Conservation (phyloP, 2,329 filamentous ascomycete genomes). For the Hypoxylon sp. region DNA sequence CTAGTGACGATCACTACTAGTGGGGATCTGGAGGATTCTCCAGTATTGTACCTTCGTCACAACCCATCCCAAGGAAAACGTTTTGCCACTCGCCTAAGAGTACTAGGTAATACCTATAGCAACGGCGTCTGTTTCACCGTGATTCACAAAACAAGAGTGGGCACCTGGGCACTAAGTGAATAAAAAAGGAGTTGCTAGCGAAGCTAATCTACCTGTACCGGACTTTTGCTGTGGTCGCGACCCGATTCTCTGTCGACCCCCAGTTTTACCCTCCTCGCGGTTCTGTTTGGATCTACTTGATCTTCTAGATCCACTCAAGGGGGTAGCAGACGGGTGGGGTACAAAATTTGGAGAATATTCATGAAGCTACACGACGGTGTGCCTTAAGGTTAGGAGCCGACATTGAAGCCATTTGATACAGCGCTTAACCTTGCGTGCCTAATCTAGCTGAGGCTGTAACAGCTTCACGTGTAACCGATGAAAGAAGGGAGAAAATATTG, state of each 20-base stretch:
- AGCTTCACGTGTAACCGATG: constrained; percentile 31
- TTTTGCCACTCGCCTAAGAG: constrained; percentile 38
- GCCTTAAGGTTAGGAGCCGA: constrained; percentile 23
- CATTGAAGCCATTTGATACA: constrained; percentile 17
- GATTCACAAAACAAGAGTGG: constrained; percentile 30
- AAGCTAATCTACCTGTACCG: constrained; percentile 11
- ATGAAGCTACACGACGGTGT: constrained; percentile 29
- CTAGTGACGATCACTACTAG: constrained; percentile 38
- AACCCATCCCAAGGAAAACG: constrained; percentile 13
- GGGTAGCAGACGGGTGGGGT: constrained; percentile 17
- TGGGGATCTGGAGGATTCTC: constrained; percentile 29
- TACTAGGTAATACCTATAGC: no score
- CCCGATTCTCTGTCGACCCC: constrained; percentile 38
- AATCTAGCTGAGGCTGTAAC: constrained; percentile 37
- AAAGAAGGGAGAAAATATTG: constrained; percentile 13
- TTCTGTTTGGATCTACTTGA: constrained; percentile 33
- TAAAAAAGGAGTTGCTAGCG: constrained; percentile 6
- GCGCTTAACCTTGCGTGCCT: constrained; percentile 23
- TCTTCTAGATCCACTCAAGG: constrained; percentile 35
- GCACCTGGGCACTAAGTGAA: constrained; percentile 28
- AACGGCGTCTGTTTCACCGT: constrained; percentile 32
- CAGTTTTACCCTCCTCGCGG: constrained; percentile 39
- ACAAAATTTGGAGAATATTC: constrained; percentile 32
- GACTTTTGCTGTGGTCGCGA: constrained; percentile 33
- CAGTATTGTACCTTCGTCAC: constrained; percentile 15